Conservation (phyloP, 2,329 filamentous ascomycete species). For the Colletotrichum sidae region DNA sequence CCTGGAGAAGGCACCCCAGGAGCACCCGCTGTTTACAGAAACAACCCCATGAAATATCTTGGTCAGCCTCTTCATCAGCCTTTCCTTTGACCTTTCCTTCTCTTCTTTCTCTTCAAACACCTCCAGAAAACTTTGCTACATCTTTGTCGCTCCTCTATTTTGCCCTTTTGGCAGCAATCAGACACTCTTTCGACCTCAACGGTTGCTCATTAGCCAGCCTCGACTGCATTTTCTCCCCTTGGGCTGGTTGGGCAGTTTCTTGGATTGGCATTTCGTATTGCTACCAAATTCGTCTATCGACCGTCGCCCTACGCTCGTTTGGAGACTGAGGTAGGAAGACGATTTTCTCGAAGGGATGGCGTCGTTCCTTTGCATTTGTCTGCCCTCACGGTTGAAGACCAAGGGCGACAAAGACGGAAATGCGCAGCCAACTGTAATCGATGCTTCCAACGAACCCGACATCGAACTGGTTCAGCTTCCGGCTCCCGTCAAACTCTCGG, state of each 20-base stretch:
- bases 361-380: constrained; percentile 17
- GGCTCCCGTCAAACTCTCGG: constrained; percentile 19
- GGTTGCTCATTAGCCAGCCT: constrained; percentile 21
- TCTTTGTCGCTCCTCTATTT: constrained; percentile 19
- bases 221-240: constrained; percentile 31
- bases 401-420: not conserved
- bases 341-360: constrained; percentile 9
- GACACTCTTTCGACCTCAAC: constrained; percentile 12
- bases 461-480: constrained; percentile 16
- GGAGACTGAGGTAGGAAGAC: constrained; percentile 16
- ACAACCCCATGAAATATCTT: constrained; percentile 13
- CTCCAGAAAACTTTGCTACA: constrained; percentile 10
- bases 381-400: not conserved
- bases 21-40: constrained; percentile 15
- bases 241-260: constrained; percentile 28
- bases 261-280: constrained; percentile 30
- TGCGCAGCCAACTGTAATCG: not conserved
- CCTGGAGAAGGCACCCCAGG: constrained; percentile 20
- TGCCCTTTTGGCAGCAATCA: constrained; percentile 9
- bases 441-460: not conserved
- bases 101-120: constrained; percentile 6
- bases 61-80: constrained; percentile 6
- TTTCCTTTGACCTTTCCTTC: constrained; percentile 11
- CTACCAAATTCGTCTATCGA: constrained; percentile 33
- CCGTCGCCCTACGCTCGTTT: constrained; percentile 25